Evolutionary conservation across 257 asterid genomes (phyloP).

Genomic region (Nicotiana noctiflora): DNA sequence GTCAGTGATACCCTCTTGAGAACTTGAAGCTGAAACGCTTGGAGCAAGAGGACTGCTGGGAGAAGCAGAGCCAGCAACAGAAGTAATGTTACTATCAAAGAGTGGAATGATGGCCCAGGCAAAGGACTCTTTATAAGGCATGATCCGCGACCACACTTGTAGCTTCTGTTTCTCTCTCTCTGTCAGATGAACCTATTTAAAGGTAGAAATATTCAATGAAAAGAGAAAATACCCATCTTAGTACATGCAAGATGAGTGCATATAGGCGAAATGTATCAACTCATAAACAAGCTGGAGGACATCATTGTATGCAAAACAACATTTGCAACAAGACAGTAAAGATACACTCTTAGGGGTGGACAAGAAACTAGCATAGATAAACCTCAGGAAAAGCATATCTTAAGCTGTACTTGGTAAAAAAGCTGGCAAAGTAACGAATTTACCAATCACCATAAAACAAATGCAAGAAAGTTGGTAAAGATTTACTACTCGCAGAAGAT

Average conservation of each 20-base stretch:
- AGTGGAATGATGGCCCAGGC: constrained; percentile 98
- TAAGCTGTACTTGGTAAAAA: background rate
- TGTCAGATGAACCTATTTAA: constrained; percentile 68
- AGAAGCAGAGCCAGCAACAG: constrained; percentile 83
- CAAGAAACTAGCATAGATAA: background rate
- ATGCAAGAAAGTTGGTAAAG: background rate
- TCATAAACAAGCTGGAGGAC: background rate
- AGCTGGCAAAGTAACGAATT: background rate
- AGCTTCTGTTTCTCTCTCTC: constrained; percentile 97
- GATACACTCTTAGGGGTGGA: background rate
- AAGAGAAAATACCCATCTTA: background rate
- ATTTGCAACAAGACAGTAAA: background rate
- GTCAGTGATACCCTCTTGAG: constrained; percentile 76
- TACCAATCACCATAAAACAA: background rate
- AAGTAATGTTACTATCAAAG: constrained; percentile 74
- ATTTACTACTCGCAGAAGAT: background rate
- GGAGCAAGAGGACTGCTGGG: constrained; percentile 95
- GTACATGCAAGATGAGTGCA: background rate
- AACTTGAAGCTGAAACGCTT: constrained; percentile 55
- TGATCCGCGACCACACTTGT: constrained; percentile 97
- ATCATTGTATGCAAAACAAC: background rate
- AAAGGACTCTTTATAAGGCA: constrained; percentile 94
- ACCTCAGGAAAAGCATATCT: constrained; percentile 6
- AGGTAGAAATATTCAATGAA: background rate
- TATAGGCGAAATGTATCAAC: background rate